Evolutionary conservation across 108 stramenopile genomes (phyloP), one percentile per base, ranked within the genome.

Genomic region (Pseudonitzschia delicatissima): DNA sequence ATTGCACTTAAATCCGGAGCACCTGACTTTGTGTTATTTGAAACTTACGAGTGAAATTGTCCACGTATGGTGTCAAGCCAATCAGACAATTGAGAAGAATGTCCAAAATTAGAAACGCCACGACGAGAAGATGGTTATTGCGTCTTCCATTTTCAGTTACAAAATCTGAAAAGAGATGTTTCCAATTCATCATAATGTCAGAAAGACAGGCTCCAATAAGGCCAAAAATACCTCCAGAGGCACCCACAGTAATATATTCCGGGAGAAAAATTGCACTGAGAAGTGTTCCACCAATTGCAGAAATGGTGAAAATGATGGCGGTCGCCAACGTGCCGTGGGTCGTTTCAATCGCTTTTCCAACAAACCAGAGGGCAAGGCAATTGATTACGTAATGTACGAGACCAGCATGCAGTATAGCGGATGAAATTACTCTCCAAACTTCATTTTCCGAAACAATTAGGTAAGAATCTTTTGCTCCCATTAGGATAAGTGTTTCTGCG

Each of bases 381-480:
- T 98, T 98, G 58, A 94, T 66, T 26, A 95, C 18, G 63, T 87
- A 93, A 71, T 98, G 98, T 0, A 98, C 87, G 31, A 98, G 53
- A 25, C 98, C 98, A n/a, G 96, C 96, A 79, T 98, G 98, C 23
- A 98, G 81, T 57, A 97, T 78, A 65, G 96, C 91, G 2, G 96
- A 82, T 9, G 92, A 90, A 21, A 87, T 66, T 18, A 98, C 53
- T 12, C 96, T 64, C 86, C 85, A 93, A 21, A 74, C 84, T 62
- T 96, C 87, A 31, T 82, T 69, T 35, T 92, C 80, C 29, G 91
- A 73, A n/a, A 96, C 87, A 69, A 98, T 97, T 37, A 92, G 59
- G 58, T 82, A 76, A 3, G 92, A 82, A 67, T 90, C 80, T 72
- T 96, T 96, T 28, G 97, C 97, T 21, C 97, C 97, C 67, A 90